A percentile compares a stretch with the other conserved stretches of the same genome.
These are phyloP conservation scores for Novymonas esmeraldas DNA, from an alignment of 208 protist species.

Conservation along the genomic window DNA sequence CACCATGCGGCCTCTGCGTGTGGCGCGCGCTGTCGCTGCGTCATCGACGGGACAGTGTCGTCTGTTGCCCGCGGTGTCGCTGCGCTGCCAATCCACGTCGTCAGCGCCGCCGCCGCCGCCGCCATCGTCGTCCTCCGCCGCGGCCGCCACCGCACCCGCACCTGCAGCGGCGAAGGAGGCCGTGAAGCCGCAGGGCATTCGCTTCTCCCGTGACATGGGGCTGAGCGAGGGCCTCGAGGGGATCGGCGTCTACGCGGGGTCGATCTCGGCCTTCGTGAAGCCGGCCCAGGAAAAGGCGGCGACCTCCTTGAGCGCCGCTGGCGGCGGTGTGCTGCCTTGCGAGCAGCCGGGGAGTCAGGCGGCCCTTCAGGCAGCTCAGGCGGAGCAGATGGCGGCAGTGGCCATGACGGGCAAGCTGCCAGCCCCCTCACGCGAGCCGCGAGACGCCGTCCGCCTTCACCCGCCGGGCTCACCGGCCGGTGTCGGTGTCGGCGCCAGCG, in stretches of 20 bases:
- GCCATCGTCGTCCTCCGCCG: background rate
- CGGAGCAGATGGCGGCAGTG: conserved; percentile 59
- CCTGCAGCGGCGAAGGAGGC: too few species aligned
- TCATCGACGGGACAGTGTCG: background rate
- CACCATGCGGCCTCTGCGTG: conserved; percentile 2
- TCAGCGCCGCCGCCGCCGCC: background rate
- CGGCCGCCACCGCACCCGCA: conserved; percentile 1
- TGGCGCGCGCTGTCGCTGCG: background rate
- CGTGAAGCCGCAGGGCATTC: conserved; percentile 31
- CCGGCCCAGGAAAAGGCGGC: conserved; percentile 41
- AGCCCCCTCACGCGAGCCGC: conserved; percentile 25
- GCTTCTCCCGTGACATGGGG: conserved; percentile 50
- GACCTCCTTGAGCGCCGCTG: conserved; percentile 10
- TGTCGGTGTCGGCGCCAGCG: background rate
- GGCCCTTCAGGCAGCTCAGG: conserved; percentile 50
- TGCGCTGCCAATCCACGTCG: conserved; percentile 1
- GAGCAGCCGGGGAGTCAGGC: conserved; percentile 46
- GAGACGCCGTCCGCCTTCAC: background rate
- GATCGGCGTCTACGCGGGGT: conserved; percentile 78
- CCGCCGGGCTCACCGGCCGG: background rate
- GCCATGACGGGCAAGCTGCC: conserved; percentile 72
- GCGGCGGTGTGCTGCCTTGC: conserved; percentile 53
- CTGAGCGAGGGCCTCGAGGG: conserved; percentile 66
- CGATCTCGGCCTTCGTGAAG: conserved; percentile 84
- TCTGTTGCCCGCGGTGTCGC: background rate